Conservation (phyloP, 306 rosid genomes). For the Gleditsia sinensis region DNA sequence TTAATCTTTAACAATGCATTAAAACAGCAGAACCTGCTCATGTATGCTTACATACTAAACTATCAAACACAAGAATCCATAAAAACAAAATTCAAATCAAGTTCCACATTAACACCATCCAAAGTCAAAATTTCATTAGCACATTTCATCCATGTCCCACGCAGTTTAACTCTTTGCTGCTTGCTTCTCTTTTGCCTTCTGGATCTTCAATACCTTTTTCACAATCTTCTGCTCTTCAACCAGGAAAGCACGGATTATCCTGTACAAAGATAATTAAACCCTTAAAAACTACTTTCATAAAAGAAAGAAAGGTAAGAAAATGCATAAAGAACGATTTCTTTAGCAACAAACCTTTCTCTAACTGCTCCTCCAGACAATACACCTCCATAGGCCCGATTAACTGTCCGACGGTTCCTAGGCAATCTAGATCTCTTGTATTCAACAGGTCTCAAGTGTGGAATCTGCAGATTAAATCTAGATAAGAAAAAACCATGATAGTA, state of each 20-base stretch:
- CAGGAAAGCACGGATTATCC: conserved; percentile 62
- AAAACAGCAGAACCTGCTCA: background rate
- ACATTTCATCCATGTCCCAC: conserved; percentile 22
- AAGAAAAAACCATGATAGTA: background rate
- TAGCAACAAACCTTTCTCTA: conserved; percentile 55
- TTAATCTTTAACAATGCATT: background rate
- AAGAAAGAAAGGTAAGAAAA: background rate
- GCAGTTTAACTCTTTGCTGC: conserved; percentile 42
- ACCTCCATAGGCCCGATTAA: conserved; percentile 68
- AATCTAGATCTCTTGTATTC: conserved; percentile 70
- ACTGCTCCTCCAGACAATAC: conserved; percentile 66
- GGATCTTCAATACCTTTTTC: conserved; percentile 70
- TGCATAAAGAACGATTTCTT: background rate
- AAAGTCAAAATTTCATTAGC: conserved; percentile 61
- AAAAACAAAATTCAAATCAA: conserved; percentile 30
- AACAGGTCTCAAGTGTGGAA: conserved; percentile 68
- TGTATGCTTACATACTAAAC: background rate
- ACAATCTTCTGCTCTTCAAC: conserved; percentile 76
- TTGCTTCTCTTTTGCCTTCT: conserved; percentile 59
- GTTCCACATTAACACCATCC: conserved; percentile 40
- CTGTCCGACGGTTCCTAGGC: conserved; percentile 62
- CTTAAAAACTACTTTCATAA: background rate
- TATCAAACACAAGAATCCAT: conserved; percentile 12
- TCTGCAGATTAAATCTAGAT: conserved; percentile 38
- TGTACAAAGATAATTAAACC: conserved; percentile 3